phyloP scores from a whole-genome alignment of 73 alveolate species.

The Paramecium pentaurelia region DNA sequence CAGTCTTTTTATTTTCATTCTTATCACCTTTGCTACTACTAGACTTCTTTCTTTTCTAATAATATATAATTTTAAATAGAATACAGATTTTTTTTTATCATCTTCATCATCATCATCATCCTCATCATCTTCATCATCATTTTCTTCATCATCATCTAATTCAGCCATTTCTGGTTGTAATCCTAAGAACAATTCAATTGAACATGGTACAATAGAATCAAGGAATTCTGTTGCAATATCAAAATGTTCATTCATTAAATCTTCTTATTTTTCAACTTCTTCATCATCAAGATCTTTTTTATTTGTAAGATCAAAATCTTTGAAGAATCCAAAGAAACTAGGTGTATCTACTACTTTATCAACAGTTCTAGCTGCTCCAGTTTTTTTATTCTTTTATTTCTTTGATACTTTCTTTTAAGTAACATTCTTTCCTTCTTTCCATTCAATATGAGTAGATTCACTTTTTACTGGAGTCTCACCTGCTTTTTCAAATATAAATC shows the following conservation, averaged over 20 bases:
- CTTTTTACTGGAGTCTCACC: slow-evolving; percentile 79
- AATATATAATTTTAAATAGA: neutral
- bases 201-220: slow-evolving; percentile 92
- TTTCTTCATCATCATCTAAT: slow-evolving; percentile 66
- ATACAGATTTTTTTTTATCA: slow-evolving; percentile 10
- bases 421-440: slow-evolving; percentile 93
- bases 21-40: slow-evolving; percentile 44
- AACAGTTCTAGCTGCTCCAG: slow-evolving; percentile 73
- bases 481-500: slow-evolving; percentile 75
- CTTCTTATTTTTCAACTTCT: slow-evolving; percentile 85
- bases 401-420: slow-evolving; percentile 90
- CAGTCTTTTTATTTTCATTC: slow-evolving; percentile 33
- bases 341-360: slow-evolving; percentile 76
- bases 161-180: slow-evolving; percentile 78
- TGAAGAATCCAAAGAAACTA: slow-evolving; percentile 90
- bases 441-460: slow-evolving; percentile 85
- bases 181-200: slow-evolving; percentile 91
- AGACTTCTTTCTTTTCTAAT: slow-evolving; percentile 13
- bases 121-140: slow-evolving; percentile 65
- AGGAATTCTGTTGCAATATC: slow-evolving; percentile 87
- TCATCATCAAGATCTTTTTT: slow-evolving; percentile 80
- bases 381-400: slow-evolving; percentile 92
- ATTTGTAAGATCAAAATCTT: slow-evolving; percentile 78
- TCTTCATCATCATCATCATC: slow-evolving; percentile 68
- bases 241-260: slow-evolving; percentile 65